A percentile compares a stretch with the other conserved stretches of the same genome.
These are phyloP conservation scores for Russula griseocarnosa DNA, from an alignment of 768 basidiomycete genomes.

Conservation along the genomic window DNA sequence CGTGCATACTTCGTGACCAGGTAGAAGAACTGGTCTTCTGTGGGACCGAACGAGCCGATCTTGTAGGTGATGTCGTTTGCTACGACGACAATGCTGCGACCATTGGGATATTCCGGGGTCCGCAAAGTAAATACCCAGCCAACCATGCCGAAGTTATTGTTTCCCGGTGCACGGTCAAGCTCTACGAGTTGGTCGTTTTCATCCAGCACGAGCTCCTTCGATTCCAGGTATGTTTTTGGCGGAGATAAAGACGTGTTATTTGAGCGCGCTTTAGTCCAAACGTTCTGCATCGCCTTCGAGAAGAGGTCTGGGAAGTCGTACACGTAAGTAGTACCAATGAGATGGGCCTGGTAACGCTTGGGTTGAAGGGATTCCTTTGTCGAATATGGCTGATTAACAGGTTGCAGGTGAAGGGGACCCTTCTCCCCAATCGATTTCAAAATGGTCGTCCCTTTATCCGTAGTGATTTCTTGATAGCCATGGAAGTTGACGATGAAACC, in stretches of 20 bases:
- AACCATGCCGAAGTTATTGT: slow-evolving; percentile 96
- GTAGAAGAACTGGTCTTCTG: slow-evolving; percentile 95
- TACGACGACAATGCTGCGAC: slow-evolving; percentile 83
- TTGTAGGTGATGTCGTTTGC: slow-evolving; percentile 99
- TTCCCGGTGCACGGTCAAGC: slow-evolving; percentile 88
- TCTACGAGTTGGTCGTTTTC: slow-evolving; percentile 89
- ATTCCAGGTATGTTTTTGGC: slow-evolving; percentile 77
- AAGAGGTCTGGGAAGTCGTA: slow-evolving; percentile 99
- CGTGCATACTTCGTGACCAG: slow-evolving; percentile 93
- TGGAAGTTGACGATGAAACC: slow-evolving; percentile 99
- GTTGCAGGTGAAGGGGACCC: slow-evolving; percentile 93
- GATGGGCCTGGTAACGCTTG: slow-evolving; percentile 97
- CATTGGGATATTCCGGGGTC: slow-evolving; percentile 89
- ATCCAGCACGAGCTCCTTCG: slow-evolving; percentile 89
- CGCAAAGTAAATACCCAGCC: slow-evolving; percentile 91
- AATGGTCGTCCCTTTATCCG: slow-evolving; percentile 92
- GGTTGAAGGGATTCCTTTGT: slow-evolving; percentile 98
- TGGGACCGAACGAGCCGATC: slow-evolving; percentile 96
- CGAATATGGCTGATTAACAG: slow-evolving; percentile 88
- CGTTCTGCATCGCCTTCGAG: slow-evolving; percentile 91
- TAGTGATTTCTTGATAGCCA: slow-evolving; percentile 96
- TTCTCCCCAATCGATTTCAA: slow-evolving; percentile 98
- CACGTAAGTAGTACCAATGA: slow-evolving; percentile 96
- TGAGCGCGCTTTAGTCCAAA: slow-evolving; percentile 75
- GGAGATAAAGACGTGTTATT: slow-evolving; percentile 60